phyloP scores from a whole-genome alignment of 768 basidiomycete genomes.

The Boletales sp. region DNA sequence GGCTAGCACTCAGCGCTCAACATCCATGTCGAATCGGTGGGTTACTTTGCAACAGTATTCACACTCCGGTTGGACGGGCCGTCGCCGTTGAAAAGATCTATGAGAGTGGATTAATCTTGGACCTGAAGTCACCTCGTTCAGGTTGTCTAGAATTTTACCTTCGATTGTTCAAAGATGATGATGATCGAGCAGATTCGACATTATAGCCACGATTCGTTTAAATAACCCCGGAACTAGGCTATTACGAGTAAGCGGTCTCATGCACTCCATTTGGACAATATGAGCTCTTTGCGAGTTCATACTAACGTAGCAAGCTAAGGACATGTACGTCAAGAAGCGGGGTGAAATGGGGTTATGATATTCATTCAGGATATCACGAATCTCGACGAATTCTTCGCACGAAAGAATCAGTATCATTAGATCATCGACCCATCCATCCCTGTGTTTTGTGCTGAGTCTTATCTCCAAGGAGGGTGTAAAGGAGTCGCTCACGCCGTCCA shows the following conservation, averaged over 20 bases:
- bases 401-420: slow-evolving; percentile 1
- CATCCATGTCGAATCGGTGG: too few relatives aligned
- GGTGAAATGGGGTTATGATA: not conserved
- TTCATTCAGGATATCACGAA: slow-evolving; percentile 1
- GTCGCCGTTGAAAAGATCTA: not conserved
- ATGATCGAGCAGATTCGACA: not conserved
- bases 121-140: too few relatives aligned
- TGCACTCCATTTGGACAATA: slow-evolving; percentile 5
- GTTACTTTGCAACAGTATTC: too few relatives aligned
- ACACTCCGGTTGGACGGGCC: not conserved
- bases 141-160: not conserved
- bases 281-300: slow-evolving; percentile 5
- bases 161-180: not conserved
- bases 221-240: not conserved
- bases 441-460: slow-evolving; percentile 22
- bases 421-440: slow-evolving; percentile 62
- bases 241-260: slow-evolving; percentile 2
- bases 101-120: too few relatives aligned
- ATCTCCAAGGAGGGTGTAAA: slow-evolving; percentile 2
- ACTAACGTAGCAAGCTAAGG: slow-evolving; percentile 6
- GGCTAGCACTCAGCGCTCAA: too few relatives aligned
- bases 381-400: slow-evolving; percentile 1
- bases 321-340: slow-evolving; percentile 15
- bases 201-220: too few relatives aligned
- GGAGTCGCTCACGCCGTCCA: slow-evolving; percentile 58